Base-by-base conservation (phyloP, 2,329 filamentous ascomycete species). In the Fusarium verrucosum region DNA sequence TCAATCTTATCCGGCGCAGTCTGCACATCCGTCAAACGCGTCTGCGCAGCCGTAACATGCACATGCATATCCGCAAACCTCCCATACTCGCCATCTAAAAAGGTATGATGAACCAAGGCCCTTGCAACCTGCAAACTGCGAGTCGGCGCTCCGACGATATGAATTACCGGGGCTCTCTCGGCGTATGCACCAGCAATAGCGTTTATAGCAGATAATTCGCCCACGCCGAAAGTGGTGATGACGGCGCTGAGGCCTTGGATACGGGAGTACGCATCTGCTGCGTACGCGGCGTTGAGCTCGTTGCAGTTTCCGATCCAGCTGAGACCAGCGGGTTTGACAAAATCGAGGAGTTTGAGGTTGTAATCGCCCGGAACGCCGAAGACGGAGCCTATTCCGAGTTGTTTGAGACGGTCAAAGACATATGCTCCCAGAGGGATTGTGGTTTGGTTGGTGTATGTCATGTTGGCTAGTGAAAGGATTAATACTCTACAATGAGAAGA, bases 261-360 rank as follows among this genome's bases (percentile, higher is more conserved):
- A 0, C 56, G 44, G 4, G 54, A 59, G 33, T 59, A 59, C 1
- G 44, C 56, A n/a, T 59, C 54, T 10, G 56, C 54, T 4, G 56
- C 13, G 2, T 59, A 59, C 1, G 56, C 45, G 1, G 56, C 56
- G 6, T 59, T 59, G 1, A 59, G 53, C 2, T 59, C 56, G 4
- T 59, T 59, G 45, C 56, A 59, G 28, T 59, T 59, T 4, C 56
- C 56, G 7, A 59, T 14, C 56, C 56, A 59, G 7, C 35, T 49
- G 3, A 59, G 35, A 5, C 56, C 56, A 6, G 54, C 49, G 0
- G 54, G 56, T 19, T 59, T 44, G 26, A 59, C 17, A 22, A 38
- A 44, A 7, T 59, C 56, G 14, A 59, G 45, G 4, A 59, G 40
- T 40, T 43, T 59, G 13, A 59, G 54, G 23, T 59, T 59, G 16